phyloP scores from a whole-genome alignment of 768 basidiomycete genomes.

The Russula griseocarnosa region DNA sequence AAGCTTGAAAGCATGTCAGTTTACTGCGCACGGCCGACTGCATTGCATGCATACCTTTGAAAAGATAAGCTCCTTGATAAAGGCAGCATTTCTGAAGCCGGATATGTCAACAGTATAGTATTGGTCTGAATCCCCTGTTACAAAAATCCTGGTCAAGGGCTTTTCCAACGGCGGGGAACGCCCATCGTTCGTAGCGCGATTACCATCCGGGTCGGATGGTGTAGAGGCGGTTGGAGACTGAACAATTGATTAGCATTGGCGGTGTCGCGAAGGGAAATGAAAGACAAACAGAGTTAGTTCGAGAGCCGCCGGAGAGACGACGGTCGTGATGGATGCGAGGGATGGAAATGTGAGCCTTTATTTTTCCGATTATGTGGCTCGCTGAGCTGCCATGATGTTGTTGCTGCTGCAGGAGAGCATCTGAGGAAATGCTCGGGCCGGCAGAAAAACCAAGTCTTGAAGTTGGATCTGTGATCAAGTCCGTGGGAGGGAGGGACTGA shows the following conservation, averaged over 20 bases:
- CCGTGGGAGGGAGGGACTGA: constrained; percentile 44
- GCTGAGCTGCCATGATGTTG: constrained; percentile 26
- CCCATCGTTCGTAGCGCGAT: constrained; percentile 20
- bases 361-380: constrained; percentile 26
- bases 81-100: constrained; percentile 56
- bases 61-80: constrained; percentile 77
- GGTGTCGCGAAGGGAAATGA: background rate
- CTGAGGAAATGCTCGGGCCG: constrained; percentile 33
- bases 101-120: constrained; percentile 70
- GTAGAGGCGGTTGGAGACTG: constrained; percentile 31
- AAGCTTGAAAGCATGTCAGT: constrained; percentile 44
- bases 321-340: constrained; percentile 29
- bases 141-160: constrained; percentile 49
- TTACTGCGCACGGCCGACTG: constrained; percentile 5
- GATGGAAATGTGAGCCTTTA: constrained; percentile 31
- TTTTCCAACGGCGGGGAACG: constrained; percentile 30
- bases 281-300: constrained; percentile 35
- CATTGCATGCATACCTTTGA: constrained; percentile 52
- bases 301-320: constrained; percentile 33
- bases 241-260: constrained; percentile 26
- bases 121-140: constrained; percentile 73
- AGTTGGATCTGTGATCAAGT: constrained; percentile 39
- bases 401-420: constrained; percentile 39
- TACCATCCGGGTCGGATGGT: constrained; percentile 26
- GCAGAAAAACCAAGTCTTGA: constrained; percentile 34